Evolutionary conservation across 441 rosid species (phyloP), one percentile per base, ranked within the genome.

Genomic region (Melastoma candidum): DNA sequence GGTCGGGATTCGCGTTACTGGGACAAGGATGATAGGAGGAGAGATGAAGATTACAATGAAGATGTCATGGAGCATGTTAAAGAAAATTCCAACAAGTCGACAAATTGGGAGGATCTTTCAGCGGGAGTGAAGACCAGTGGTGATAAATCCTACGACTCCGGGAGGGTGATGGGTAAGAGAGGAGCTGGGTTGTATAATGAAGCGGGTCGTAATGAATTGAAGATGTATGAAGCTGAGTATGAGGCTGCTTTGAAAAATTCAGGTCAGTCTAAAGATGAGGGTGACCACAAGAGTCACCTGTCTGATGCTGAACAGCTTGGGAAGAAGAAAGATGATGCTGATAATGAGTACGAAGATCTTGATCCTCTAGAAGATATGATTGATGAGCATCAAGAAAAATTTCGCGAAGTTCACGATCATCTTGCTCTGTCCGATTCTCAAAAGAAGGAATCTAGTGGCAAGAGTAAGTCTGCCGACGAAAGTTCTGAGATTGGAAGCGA

Each of bases 11-110:
- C 97, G 7, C 78, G 90, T 69, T 77, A 78, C 70, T 92, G 95
- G 95, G 97, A 92, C 68, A 79, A 61, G 73, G 98, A 92, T 72
- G 98, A 88, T 65, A 79, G 98, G 78, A 84, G 97, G 69, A 74
- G 98, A 58, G 97, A 92, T 71, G 78, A 63, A 57, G 95, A 85
- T 66, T 92, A 92, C 55, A 67, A 68, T 55, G 95, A 81, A 71
- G 92, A 79, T 53, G 77, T 44, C 24, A 77, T 75, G 25, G 76
- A 79, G 41, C 70, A 61, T 46, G 52, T 57, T 10, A 59, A 68
- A 12, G 36, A 11, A 49, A 64, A 50, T 61, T 36, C 51, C 48
- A 44, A 45, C 55, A 69, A 60, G 57, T 66, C 73, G 59, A 55
- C 48, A 49, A 61, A 64, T 44, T 55, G 32, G 47, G 70, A 65